Evolutionary conservation across 2,329 filamentous ascomycete species (phyloP), one percentile per base, ranked within the genome.

Genomic region (Diaporthe sp.): DNA sequence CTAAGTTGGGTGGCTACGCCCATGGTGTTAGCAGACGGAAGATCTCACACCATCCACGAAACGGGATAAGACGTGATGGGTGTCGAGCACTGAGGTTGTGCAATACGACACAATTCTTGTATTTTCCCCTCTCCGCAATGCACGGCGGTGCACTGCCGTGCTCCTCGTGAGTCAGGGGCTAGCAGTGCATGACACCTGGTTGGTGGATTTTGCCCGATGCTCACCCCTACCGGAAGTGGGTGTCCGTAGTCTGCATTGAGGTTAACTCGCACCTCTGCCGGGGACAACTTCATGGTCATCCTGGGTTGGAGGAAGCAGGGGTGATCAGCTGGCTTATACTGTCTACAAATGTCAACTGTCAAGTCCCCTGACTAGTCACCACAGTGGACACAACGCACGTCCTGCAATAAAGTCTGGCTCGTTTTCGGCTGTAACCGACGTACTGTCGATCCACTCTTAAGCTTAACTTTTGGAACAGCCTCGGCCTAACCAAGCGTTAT

Each of bases 381-480:
- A 42, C 46, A 10, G 22, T 55, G 49, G 49, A n/a, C 34, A 28
- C 34, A 7, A 25, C 34, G 34, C 34, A 62, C 39, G 39, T 62
- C 59, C 59, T 28, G 2, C 59, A 19, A 53, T 4, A 4, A 15
- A 22, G 65, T 42, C 65, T 69, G 49, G 65, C 65, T 55, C 49
- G 34, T 55, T 42, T 22, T 62, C 70, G 55, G 70, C 22, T 42
- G 57, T 61, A 37, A n/a, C 44, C 51, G 69, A 59, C 51, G 6
- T 37, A 44, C 44, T 28, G 70, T 42, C 58, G 70, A 72, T 72
- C 70, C 70, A 72, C 70, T 61, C 42, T 62, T 42, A 72, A 72
- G 70, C 70, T 72, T 72, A 72, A 62, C 44, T 17, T 31, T 55
- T 62, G n/a, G 37, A 42, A 62, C 34, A 72, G 70, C 57, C 70